Conservation (phyloP, 495 filamentous ascomycete genomes). For the Oleoguttula mirabilis region DNA sequence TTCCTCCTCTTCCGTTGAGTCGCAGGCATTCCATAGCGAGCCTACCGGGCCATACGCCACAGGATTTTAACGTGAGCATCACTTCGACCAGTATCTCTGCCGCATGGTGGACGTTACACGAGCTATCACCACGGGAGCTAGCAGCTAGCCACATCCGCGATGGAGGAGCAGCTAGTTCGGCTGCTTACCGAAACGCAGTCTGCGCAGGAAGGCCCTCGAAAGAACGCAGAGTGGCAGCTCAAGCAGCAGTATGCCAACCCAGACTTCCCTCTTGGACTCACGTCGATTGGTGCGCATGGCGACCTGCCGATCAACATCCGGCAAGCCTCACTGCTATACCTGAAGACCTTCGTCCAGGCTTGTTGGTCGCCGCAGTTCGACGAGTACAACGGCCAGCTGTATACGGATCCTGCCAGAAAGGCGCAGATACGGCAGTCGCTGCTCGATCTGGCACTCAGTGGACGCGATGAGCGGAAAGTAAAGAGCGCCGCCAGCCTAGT, state of each 20-base stretch:
- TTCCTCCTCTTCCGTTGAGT: too few species aligned
- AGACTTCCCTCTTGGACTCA: constrained; percentile 55
- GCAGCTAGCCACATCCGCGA: constrained; percentile 23
- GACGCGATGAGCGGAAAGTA: constrained; percentile 68
- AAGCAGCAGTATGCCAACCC: constrained; percentile 49
- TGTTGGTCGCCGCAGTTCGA: constrained; percentile 64
- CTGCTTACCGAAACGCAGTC: constrained; percentile 72
- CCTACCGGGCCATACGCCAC: too few species aligned
- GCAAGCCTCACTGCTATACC: constrained; percentile 67
- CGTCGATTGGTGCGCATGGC: constrained; percentile 63
- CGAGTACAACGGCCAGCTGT: constrained; percentile 52
- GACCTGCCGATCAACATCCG: constrained; percentile 59
- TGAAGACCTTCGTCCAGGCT: constrained; percentile 68
- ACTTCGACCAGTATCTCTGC: too few species aligned
- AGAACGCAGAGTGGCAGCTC: constrained; percentile 68
- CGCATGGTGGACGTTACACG: constrained; percentile 1
- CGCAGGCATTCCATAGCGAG: too few species aligned
- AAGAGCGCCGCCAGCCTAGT: constrained; percentile 75
- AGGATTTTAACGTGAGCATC: too few species aligned
- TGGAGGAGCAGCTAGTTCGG: constrained; percentile 76
- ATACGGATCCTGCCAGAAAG: constrained; percentile 55
- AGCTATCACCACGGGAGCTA: too few species aligned
- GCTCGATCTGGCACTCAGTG: constrained; percentile 63
- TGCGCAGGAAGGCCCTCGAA: constrained; percentile 53
- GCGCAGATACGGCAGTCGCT: constrained; percentile 54